Evolutionary conservation across 2,329 filamentous ascomycete genomes (phyloP).

Genomic region (Fusarium kyushuense): DNA sequence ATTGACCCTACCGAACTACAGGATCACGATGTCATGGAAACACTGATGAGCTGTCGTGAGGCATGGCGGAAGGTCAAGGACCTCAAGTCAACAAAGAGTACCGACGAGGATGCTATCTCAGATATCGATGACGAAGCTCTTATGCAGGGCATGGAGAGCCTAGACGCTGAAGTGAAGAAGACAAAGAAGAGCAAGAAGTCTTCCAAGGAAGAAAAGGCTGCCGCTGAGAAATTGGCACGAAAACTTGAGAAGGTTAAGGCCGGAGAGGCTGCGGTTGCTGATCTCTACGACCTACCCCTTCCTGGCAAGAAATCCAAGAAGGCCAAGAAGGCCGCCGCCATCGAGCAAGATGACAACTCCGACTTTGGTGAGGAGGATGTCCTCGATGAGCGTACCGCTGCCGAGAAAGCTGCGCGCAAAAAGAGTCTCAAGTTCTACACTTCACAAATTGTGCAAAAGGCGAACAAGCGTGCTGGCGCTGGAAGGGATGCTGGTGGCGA

Average conservation of each 20-base stretch:
- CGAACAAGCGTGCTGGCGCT: conserved; percentile 82
- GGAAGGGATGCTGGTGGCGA: conserved; percentile 83
- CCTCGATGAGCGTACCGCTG: conserved; percentile 81
- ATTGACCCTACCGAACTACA: conserved; percentile 83
- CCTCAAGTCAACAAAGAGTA: conserved; percentile 63
- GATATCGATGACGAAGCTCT: conserved; percentile 45
- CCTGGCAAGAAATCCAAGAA: conserved; percentile 61
- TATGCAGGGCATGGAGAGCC: conserved; percentile 39
- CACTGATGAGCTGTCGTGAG: conserved; percentile 80
- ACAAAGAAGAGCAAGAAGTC: conserved; percentile 48
- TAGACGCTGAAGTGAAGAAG: conserved; percentile 46
- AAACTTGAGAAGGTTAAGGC: conserved; percentile 65
- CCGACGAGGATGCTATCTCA: conserved; percentile 49
- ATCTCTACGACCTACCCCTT: conserved; percentile 73
- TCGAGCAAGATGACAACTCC: conserved; percentile 72
- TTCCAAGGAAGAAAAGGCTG: conserved; percentile 54
- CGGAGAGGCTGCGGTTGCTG: conserved; percentile 77
- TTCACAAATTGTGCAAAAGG: conserved; percentile 94
- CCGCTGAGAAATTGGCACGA: conserved; percentile 56
- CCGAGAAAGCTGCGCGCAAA: conserved; percentile 89
- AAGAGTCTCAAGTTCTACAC: conserved; percentile 98
- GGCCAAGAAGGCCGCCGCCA: conserved; percentile 48
- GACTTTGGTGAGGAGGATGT: conserved; percentile 93
- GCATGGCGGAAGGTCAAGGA: conserved; percentile 82
- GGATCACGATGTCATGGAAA: conserved; percentile 92